Conservation (phyloP, 495 filamentous ascomycete genomes). For the Ramalina intermedia region DNA sequence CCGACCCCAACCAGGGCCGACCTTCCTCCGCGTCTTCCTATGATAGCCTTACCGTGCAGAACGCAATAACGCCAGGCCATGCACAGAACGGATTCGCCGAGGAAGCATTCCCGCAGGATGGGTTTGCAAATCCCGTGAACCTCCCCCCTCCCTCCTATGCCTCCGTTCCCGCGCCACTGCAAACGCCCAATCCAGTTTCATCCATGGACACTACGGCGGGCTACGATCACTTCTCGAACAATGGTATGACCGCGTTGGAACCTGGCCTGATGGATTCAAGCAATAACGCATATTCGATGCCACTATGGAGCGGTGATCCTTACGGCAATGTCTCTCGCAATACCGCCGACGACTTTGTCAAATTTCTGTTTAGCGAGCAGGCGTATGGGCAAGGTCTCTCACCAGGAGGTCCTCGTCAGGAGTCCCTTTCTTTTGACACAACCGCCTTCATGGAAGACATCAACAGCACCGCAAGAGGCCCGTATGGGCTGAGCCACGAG, state of each 20-base stretch:
- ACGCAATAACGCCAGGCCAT: slow-evolving; percentile 4
- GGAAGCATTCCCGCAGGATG: slow-evolving; percentile 9
- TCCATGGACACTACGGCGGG: slow-evolving; percentile 7
- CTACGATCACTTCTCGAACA: slow-evolving; percentile 5
- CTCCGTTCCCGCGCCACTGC: slow-evolving; percentile 9
- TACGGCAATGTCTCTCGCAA: slow-evolving; percentile 75
- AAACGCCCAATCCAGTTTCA: slow-evolving; percentile 1
- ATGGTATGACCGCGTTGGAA: slow-evolving; percentile 6
- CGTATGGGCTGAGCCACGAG: slow-evolving; percentile 5
- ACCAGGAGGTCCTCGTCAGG: slow-evolving; percentile 15
- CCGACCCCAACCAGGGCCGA: slow-evolving; percentile 20
- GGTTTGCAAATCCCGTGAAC: slow-evolving; percentile 10
- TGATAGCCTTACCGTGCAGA: slow-evolving; percentile 4
- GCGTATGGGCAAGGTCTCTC: slow-evolving; percentile 12
- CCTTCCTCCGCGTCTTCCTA: slow-evolving; percentile 12
- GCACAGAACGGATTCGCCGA: slow-evolving; percentile 4
- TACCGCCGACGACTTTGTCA: slow-evolving; percentile 84
- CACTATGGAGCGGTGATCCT: slow-evolving; percentile 70
- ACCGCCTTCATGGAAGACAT: slow-evolving; percentile 16
- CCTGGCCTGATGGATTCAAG: slow-evolving; percentile 41
- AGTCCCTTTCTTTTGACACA: slow-evolving; percentile 13
- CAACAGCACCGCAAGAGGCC: background rate
- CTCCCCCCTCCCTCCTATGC: slow-evolving; percentile 13
- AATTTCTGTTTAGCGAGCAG: slow-evolving; percentile 72
- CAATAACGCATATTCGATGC: slow-evolving; percentile 53